Evolutionary conservation across 2,329 filamentous ascomycete species (phyloP), one percentile per base, ranked within the genome.

Genomic region (Colletotrichum sp.): DNA sequence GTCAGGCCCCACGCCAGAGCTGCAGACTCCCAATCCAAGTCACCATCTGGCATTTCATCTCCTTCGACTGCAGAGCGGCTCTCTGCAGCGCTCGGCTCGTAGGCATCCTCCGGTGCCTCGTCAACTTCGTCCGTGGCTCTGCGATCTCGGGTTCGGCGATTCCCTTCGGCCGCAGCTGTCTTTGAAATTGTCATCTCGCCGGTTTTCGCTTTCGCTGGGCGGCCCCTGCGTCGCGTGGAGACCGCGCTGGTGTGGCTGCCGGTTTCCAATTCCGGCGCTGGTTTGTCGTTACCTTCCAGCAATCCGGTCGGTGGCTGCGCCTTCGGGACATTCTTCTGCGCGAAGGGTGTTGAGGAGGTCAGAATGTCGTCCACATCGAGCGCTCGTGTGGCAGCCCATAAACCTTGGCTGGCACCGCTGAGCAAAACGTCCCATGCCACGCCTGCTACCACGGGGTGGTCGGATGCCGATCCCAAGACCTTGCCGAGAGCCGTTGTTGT

Each of bases 351-450:
- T 21, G 80, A 79, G 1, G 81, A 82, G 21, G 77, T 77, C 15
- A 91, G 78, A 76, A 92, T 88, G 12, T 87, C 83, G n/a, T 82
- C 81, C 0, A 87, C 84, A 76, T 90, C 86, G 5, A 89, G 82
- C 27, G 87, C 85, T 36, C 89, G 84, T 2, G 88, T 84, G 54
- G 89, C 89, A n/a, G 88, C 86, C 90, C 90, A 92, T 3, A 88
- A 70, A 2, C 89, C 86, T n/a, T 92, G 80, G 70, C 86, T 88
- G 16, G 90, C 72, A 2, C 84, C 83, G 27, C 87, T 90, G 43
- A 92, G 83, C 16, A 93, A 78, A 2, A 91, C 90, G 79, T 93
- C 91, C 81, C 87, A 88, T 8, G 87, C 89, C 1, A 88, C 88
- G 21, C 86, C 87, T 24, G 87, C 87, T 34, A 93, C 87, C 27